A percentile compares a stretch with the other conserved stretches of the same genome.
Conservation (phyloP, 2,329 filamentous ascomycete genomes). For the Colletotrichum sansevieriae region DNA sequence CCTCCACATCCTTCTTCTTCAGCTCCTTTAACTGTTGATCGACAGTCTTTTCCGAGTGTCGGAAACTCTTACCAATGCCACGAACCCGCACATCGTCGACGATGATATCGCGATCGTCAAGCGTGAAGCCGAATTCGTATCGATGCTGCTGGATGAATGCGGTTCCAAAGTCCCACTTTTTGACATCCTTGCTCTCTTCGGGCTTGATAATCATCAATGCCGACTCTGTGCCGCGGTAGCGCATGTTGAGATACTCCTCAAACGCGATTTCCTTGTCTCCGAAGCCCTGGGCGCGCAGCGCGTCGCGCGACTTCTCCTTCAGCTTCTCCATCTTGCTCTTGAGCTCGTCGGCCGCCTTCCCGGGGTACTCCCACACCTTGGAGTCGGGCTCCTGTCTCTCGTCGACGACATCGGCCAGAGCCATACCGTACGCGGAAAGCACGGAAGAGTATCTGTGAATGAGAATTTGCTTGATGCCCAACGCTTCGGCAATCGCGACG, state of each 20-base stretch:
- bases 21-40: constrained; percentile 84
- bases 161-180: constrained; percentile 84
- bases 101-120: constrained; percentile 87
- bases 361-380: constrained; percentile 70
- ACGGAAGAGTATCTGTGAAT: constrained; percentile 91
- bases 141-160: constrained; percentile 90
- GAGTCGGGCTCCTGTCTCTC: constrained; percentile 86
- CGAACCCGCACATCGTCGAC: constrained; percentile 90
- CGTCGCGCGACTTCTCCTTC: constrained; percentile 78
- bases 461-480: constrained; percentile 88
- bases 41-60: constrained; percentile 83
- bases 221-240: constrained; percentile 91
- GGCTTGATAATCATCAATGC: constrained; percentile 91
- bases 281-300: constrained; percentile 84
- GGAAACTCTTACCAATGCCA: constrained; percentile 90
- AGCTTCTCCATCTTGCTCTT: constrained; percentile 82
- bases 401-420: constrained; percentile 91
- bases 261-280: constrained; percentile 79
- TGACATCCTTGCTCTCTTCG: constrained; percentile 69
- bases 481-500: constrained; percentile 87
- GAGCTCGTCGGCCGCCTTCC: constrained; percentile 71
- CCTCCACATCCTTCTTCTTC: constrained; percentile 67
- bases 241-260: constrained; percentile 94
- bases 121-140: constrained; percentile 92
- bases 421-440: constrained; percentile 92